These are phyloP conservation scores for Omphalea diandra DNA, from an alignment of 441 rosid species.

Conservation along the genomic window DNA sequence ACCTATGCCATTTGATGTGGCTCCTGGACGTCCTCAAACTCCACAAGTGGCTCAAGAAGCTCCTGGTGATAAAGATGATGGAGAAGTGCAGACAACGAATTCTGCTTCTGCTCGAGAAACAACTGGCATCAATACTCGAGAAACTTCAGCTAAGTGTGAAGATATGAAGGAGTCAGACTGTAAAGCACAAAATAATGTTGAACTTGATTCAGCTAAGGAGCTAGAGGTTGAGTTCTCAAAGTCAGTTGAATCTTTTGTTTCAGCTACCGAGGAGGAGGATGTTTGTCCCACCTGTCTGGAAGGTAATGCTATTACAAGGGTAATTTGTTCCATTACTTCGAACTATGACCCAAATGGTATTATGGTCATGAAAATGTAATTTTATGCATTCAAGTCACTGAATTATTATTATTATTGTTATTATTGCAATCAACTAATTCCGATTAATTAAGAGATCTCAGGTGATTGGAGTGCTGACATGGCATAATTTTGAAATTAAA, in stretches of 20 bases:
- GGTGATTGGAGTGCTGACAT: too few species aligned
- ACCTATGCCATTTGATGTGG: conserved; percentile 67
- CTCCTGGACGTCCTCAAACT: conserved; percentile 45
- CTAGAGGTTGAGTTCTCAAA: conserved; percentile 56
- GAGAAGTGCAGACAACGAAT: conserved; percentile 38
- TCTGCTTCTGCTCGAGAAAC: conserved; percentile 49
- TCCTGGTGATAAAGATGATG: conserved; percentile 41
- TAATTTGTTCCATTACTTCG: too few species aligned
- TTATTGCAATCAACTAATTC: too few species aligned
- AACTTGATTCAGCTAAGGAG: conserved; percentile 51
- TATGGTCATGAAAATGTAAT: too few species aligned
- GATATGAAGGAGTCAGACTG: conserved; percentile 47
- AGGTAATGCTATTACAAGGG: conserved; percentile 61
- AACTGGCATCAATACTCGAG: conserved; percentile 40
- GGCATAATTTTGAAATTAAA: too few species aligned
- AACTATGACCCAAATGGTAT: too few species aligned
- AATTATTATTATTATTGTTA: too few species aligned
- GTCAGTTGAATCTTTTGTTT: conserved; percentile 36
- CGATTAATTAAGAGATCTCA: too few species aligned
- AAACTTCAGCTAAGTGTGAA: conserved; percentile 42
- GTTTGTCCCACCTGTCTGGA: conserved; percentile 92
- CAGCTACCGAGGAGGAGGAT: conserved; percentile 66
- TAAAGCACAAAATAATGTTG: conserved; percentile 44
- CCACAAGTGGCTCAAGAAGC: conserved; percentile 38
- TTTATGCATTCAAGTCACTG: too few species aligned